Evolutionary conservation across 129 eudicot genomes (phyloP), one percentile per base, ranked within the genome.

Genomic region (Artemisia tridentata): DNA sequence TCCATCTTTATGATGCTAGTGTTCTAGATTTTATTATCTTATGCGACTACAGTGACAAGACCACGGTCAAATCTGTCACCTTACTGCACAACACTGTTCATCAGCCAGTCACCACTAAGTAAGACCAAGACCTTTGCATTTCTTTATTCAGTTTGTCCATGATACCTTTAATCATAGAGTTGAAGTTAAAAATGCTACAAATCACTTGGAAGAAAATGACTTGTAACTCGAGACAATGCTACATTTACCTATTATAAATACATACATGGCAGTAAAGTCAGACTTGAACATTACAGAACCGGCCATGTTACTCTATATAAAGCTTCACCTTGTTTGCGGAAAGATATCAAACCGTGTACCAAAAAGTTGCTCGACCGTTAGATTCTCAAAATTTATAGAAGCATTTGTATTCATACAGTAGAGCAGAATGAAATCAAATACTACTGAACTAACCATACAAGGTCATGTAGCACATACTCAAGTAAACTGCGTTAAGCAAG

Each of bases 1-100:
- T 59, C 65, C 65, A 59, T 2, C 45, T 59, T 59, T 59, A 13
- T 25, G 10, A 25, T 59, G 65, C 65, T 23, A 12, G 43, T 25
- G 43, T 59, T 29, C 27, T 20, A 7, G 31, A 61, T 27, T 27
- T 23, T 18, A 59, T 61, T 15, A 61, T 61, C 47, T 61, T 61
- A 23, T 11, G 66, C 3, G 66, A 61, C 45, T 61, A 61, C 66
- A 61, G 27, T 61, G 66, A 61, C 20, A 13, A 61, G 66, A 61
- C 20, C 66, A 61, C 46, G 4, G 43, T 61, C 31, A 61, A 61
- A 61, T 61, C 66, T 4, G 43, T 57, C 63, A 57, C 63, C 63
- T 57, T 57, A 13, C 34, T 6, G 45, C 64, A 29, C 11, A 61
- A 4, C 4, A 21, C 19, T 27, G 20, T 60, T 27, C 65, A 60